These are phyloP conservation scores for Leucoagaricus sp. DNA, from an alignment of 1,284 basidiomycete genomes.

Conservation along the genomic window DNA sequence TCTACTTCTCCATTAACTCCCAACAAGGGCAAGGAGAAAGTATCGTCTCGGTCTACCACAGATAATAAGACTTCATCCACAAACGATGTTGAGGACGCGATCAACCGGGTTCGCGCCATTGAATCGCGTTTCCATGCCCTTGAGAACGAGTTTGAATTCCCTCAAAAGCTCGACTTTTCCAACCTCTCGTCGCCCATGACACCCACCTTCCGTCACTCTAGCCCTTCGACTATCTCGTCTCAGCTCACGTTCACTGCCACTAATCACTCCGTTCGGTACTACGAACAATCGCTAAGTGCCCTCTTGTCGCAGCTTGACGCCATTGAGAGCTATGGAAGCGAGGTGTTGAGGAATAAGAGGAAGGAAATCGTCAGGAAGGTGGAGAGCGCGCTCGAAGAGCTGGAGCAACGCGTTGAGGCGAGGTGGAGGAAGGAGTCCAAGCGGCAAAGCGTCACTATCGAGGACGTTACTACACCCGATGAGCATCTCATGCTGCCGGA, in stretches of 20 bases:
- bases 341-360: conserved; percentile 45
- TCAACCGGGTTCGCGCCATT: conserved; percentile 38
- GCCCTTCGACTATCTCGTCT: conserved; percentile 8
- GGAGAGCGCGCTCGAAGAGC: conserved; percentile 51
- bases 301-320: conserved; percentile 57
- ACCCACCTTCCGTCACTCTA: conserved; percentile 22
- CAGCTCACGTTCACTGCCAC: conserved; percentile 48
- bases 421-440: conserved; percentile 26
- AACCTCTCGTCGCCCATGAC: conserved; percentile 20
- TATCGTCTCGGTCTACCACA: conserved; percentile 7
- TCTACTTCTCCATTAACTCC: background rate
- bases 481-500: background rate
- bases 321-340: conserved; percentile 57
- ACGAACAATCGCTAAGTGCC: conserved; percentile 54
- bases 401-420: conserved; percentile 40
- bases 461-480: conserved; percentile 11
- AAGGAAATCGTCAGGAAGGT: conserved; percentile 54
- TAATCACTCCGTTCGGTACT: conserved; percentile 59
- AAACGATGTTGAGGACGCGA: conserved; percentile 30
- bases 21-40: conserved; percentile 37
- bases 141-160: conserved; percentile 42
- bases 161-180: conserved; percentile 42
- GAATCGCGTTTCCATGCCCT: conserved; percentile 38
- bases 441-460: conserved; percentile 11
- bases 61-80: conserved; percentile 23